phyloP scores from a whole-genome alignment of 805 yeast species.

The Suhomyces sp. region DNA sequence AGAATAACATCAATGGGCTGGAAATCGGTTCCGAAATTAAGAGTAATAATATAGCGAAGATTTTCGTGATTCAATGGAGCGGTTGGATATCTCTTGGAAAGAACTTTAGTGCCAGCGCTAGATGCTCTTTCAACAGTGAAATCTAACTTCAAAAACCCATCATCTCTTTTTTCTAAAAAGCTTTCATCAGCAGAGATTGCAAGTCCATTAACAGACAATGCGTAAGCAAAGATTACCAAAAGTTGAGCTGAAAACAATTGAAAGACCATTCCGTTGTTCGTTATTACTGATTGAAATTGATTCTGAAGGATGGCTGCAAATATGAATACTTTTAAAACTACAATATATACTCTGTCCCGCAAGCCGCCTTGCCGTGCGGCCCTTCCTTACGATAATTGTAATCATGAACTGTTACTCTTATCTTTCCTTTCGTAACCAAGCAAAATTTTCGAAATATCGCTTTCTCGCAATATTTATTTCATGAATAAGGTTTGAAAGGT shows the following conservation, averaged over 20 bases:
- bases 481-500: too few relatives aligned
- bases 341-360: neutral
- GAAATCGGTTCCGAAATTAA: neutral
- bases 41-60: too few relatives aligned
- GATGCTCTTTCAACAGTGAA: neutral
- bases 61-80: too few relatives aligned
- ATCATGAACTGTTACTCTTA: too few relatives aligned
- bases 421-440: too few relatives aligned
- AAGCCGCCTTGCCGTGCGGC: too few relatives aligned
- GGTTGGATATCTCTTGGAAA: neutral
- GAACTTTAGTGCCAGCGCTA: neutral
- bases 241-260: neutral
- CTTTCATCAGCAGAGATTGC: neutral
- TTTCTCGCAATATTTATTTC: too few relatives aligned
- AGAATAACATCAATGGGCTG: neutral
- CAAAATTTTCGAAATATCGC: too few relatives aligned
- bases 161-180: neutral
- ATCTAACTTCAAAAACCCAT: neutral
- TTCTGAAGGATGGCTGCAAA: neutral
- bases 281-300: neutral
- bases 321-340: neutral
- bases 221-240: neutral
- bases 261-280: neutral
- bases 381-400: too few relatives aligned
- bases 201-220: neutral